Base-by-base conservation (phyloP, 2,329 filamentous ascomycete genomes). In the Graphilbum ipis-grandicollis region DNA sequence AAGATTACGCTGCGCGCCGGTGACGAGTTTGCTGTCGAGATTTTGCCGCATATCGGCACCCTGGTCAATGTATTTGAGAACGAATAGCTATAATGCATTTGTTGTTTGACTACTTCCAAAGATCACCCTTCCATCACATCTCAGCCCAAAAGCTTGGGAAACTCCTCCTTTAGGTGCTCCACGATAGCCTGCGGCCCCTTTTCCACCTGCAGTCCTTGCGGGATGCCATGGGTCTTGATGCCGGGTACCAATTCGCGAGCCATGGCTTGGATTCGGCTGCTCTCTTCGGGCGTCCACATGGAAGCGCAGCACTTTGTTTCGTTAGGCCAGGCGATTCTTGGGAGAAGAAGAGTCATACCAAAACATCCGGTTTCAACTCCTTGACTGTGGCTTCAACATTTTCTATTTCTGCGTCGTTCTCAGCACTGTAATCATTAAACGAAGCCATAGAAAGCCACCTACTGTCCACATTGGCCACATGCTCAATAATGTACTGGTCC, bases 401-500 rank as follows among this genome's bases (percentile, higher is more conserved):
- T 40, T 68, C 66, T 31, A 74, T 70, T 33, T 48, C 65, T 68
- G 32, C 2, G 13, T 3, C 19, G 36, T n/a, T n/a, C n/a, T 34
- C 19, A 28, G 17, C 17, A 5, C 13, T 6, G 17, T 15, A n/a
- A n/a, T n/a, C n/a, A n/a, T n/a, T n/a, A n/a, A n/a, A n/a, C n/a
- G n/a, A n/a, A n/a, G n/a, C n/a, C n/a, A n/a, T n/a, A n/a, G n/a
- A n/a, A n/a, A n/a, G n/a, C n/a, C n/a, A 34, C 37, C 30, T 52
- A 78, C 74, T 67, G 28, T 69, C 65, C 47, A 65, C 71, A 50
- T 81, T 80, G 30, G 59, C 71, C 19, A 68, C 60, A 48, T 80
- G 62, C 28, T 65, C 57, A 44, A 81, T 78, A 1, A 62, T 70
- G 52, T 79, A 80, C 25, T 56, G 56, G 37, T 77, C 72, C 50